phyloP scores from a whole-genome alignment of 768 basidiomycete genomes.

The Crucibulum laeve region DNA sequence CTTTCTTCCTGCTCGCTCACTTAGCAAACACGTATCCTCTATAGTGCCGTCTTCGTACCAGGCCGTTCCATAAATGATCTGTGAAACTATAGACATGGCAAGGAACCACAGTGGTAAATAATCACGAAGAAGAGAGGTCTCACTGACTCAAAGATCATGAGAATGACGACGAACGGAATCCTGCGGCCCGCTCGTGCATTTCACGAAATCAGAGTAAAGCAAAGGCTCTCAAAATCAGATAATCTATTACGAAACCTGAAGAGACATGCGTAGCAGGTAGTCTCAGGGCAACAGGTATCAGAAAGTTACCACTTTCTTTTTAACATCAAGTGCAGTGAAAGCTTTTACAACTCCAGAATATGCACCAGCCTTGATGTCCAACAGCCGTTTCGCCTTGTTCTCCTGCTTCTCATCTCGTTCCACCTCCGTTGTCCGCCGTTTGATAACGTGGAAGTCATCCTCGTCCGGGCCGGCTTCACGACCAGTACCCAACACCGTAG shows the following conservation, averaged over 20 bases:
- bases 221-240: too few relatives aligned
- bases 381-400: conserved; percentile 33
- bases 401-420: conserved; percentile 54
- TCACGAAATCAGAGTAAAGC: too few relatives aligned
- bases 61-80: conserved; percentile 59
- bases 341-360: conserved; percentile 35
- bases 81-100: conserved; percentile 23
- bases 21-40: conserved; percentile 1
- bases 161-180: too few relatives aligned
- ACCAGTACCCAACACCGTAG: conserved; percentile 38
- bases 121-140: too few relatives aligned
- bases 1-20: conserved; percentile 61
- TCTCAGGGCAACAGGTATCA: too few relatives aligned
- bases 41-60: conserved; percentile 31
- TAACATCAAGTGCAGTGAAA: conserved; percentile 19
- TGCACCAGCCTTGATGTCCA: conserved; percentile 39
- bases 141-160: too few relatives aligned
- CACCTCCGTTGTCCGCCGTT: conserved; percentile 56
- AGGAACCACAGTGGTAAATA: too few relatives aligned
- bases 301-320: conserved; percentile 48
- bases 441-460: conserved; percentile 88
- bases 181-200: too few relatives aligned
- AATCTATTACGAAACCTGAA: too few relatives aligned
- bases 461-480: conserved; percentile 80
- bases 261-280: too few relatives aligned